Evolutionary conservation across 768 basidiomycete genomes (phyloP).

Genomic region (Tephrocybe sp.): DNA sequence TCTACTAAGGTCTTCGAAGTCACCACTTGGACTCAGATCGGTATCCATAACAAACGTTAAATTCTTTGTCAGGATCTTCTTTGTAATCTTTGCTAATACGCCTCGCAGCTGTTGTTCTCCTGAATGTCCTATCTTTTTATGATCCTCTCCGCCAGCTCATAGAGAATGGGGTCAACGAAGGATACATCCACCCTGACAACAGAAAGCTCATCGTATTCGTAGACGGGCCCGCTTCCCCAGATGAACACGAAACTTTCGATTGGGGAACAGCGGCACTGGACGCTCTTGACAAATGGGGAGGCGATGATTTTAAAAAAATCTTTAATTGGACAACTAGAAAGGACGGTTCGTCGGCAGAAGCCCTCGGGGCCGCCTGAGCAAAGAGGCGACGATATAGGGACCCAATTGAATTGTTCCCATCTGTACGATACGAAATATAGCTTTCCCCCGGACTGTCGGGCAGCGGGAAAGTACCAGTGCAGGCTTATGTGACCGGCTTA

Average conservation of each 20-base stretch:
- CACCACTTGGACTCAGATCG: constrained; percentile 91
- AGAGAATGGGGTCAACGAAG: constrained; percentile 59
- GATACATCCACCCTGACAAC: constrained; percentile 71
- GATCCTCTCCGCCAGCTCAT: constrained; percentile 80
- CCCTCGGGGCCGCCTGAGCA: constrained; percentile 6
- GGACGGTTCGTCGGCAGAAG: constrained; percentile 23
- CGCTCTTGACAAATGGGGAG: constrained; percentile 63
- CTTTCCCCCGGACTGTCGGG: neutral
- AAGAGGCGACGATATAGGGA: neutral
- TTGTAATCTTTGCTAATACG: neutral
- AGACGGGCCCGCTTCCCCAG: constrained; percentile 60
- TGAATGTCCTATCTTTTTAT: constrained; percentile 88
- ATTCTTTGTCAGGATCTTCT: neutral
- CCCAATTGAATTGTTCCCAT: neutral
- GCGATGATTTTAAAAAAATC: constrained; percentile 25
- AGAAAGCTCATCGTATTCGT: constrained; percentile 69
- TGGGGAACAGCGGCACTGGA: constrained; percentile 75
- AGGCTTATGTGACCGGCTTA: neutral
- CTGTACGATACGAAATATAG: neutral
- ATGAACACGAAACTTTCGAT: constrained; percentile 61
- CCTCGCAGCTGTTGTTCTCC: constrained; percentile 68
- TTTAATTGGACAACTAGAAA: constrained; percentile 52
- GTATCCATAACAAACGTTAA: constrained; percentile 81
- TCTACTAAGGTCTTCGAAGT: constrained; percentile 95
- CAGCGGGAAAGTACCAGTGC: neutral